Base-by-base conservation (phyloP, 352 stramenopile genomes). In the Globisporangium alternatum region DNA sequence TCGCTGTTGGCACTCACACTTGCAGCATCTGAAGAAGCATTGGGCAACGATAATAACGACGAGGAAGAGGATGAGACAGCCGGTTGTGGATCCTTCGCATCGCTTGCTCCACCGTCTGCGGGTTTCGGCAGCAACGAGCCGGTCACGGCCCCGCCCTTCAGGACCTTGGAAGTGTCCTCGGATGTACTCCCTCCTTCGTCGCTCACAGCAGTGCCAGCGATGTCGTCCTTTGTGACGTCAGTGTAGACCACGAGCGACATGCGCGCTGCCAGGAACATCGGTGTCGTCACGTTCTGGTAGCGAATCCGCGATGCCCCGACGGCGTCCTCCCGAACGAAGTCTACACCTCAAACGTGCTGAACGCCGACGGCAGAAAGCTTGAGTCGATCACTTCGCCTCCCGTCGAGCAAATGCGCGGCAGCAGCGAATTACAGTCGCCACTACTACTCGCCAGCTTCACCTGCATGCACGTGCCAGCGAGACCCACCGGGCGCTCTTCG, bases 331-430 rank as follows among this genome's bases (percentile, higher is more conserved):
- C 13, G 22, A 54, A 54, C 12, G 48, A 35, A 7, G 48, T 22
- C 48, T 54, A 10, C 12, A 54, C 48, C 48, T 54, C 48, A 21
- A 54, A 54, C 9, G 48, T 54, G 13, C 48, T 54, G 48, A 54
- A 54, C 22, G 22, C 48, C 12, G 48, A 54, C 48, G 48, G 48
- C 12, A 54, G 25, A 21, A 54, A 28, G 10, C 48, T 54, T 12
- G 28, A 35, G 22, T 54, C 48, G 25, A 12, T 54, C 48, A 54
- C 48, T 35, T 54, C 22, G 5, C 48, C 48, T 25, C 48, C 22
- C 12, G 48, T 54, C 3, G 48, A 54, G 48, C 48, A 54, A 35
- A 54, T 30, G 5, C 13, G 48, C 12, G 48, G 48, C 22, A 54
- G 13, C 13, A 54, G 48, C 13, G 48, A 21, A 13, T 35, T 54